Conservation (phyloP, 2,329 filamentous ascomycete species). For the Curvularia verruculosa region DNA sequence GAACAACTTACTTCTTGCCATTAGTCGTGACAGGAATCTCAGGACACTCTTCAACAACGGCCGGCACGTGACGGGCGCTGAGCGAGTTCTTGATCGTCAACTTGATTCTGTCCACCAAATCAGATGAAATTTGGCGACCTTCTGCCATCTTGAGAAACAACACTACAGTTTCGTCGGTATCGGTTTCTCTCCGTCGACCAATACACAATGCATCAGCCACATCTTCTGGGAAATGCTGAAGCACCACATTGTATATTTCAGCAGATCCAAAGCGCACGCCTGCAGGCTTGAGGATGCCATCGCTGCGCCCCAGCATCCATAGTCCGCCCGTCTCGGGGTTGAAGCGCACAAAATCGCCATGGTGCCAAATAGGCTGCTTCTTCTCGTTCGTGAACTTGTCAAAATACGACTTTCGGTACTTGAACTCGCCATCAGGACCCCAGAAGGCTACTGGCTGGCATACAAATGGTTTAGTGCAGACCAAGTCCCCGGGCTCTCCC, state of each 20-base stretch:
- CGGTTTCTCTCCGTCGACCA: conserved; percentile 71
- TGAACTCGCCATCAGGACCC: conserved; percentile 71
- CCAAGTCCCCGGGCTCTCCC: conserved; percentile 81
- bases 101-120: conserved; percentile 69
- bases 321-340: conserved; percentile 76
- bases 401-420: conserved; percentile 87
- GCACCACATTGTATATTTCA: conserved; percentile 94
- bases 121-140: conserved; percentile 62
- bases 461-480: conserved; percentile 85
- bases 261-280: conserved; percentile 92
- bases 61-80: conserved; percentile 88
- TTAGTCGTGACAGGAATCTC: conserved; percentile 93
- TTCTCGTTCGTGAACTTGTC: conserved; percentile 69
- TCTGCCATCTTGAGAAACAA: conserved; percentile 82
- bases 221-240: conserved; percentile 78
- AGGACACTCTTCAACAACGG: conserved; percentile 77
- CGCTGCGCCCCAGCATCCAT: conserved; percentile 88
- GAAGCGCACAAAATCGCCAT: conserved; percentile 85
- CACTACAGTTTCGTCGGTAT: conserved; percentile 84
- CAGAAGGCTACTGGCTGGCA: conserved; percentile 92
- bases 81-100: conserved; percentile 74
- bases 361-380: conserved; percentile 75
- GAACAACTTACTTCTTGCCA: conserved; percentile 80
- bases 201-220: conserved; percentile 89
- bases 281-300: conserved; percentile 90